These are phyloP conservation scores for Sporisorium iseilematis-ciliati DNA, from an alignment of 1,284 basidiomycete species.

Conservation along the genomic window DNA sequence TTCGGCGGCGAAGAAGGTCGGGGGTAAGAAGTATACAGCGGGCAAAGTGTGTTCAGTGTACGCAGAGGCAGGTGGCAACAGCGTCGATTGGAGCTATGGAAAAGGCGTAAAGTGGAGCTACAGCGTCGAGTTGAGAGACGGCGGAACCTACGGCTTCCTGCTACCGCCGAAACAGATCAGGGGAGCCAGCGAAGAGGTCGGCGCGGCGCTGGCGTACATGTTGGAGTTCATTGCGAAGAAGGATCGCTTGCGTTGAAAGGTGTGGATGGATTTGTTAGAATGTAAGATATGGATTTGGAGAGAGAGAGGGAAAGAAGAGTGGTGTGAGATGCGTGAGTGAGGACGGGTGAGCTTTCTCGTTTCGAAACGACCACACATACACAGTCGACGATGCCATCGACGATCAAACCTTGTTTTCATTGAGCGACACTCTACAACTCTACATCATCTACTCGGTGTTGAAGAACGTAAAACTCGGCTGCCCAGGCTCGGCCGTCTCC, in stretches of 20 bases:
- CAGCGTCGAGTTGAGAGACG: constrained; percentile 82
- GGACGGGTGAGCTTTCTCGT: too few species aligned
- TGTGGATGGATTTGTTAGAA: neutral
- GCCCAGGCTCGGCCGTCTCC: constrained; percentile 87
- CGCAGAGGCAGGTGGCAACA: constrained; percentile 58
- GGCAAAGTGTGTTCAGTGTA: constrained; percentile 77
- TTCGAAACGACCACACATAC: too few species aligned
- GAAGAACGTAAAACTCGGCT: constrained; percentile 40
- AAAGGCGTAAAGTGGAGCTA: constrained; percentile 78
- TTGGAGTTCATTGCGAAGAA: constrained; percentile 45
- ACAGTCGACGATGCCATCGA: too few species aligned
- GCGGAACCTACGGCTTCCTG: constrained; percentile 82
- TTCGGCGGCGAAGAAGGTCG: constrained; percentile 75
- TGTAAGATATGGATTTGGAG: neutral
- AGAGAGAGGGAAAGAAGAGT: too few species aligned
- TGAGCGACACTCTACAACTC: neutral
- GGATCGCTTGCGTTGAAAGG: neutral
- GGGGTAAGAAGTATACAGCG: constrained; percentile 75
- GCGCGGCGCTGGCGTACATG: constrained; percentile 34
- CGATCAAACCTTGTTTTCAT: neutral
- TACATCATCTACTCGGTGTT: constrained; percentile 24
- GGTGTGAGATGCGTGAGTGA: too few species aligned
- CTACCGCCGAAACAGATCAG: constrained; percentile 80
- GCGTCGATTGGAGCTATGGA: constrained; percentile 79
- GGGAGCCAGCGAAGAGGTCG: constrained; percentile 74